phyloP scores from a whole-genome alignment of 257 asterid genomes.

The Petunia axillaris region DNA sequence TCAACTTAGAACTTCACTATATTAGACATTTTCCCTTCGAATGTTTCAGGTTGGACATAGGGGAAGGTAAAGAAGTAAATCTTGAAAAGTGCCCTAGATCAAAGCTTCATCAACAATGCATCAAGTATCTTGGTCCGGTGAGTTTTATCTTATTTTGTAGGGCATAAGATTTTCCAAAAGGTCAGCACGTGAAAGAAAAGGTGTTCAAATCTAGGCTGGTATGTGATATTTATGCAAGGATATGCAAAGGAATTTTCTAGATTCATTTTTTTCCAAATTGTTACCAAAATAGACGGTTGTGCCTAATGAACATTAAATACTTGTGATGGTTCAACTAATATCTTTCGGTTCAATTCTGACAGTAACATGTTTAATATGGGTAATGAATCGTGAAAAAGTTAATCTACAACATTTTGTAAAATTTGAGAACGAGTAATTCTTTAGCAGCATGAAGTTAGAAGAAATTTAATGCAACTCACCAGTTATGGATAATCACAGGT shows the following conservation, averaged over 20 bases:
- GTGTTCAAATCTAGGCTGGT: not conserved
- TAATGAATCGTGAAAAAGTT: not conserved
- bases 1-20: constrained; percentile 16
- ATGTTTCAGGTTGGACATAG: constrained; percentile 71
- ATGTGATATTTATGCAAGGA: constrained; percentile 15
- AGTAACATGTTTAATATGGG: not conserved
- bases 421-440: not conserved
- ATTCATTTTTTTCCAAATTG: not conserved
- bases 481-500: constrained; percentile 41
- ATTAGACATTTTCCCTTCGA: not conserved
- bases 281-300: not conserved
- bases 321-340: not conserved
- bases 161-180: not conserved
- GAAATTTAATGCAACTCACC: not conserved
- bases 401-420: not conserved
- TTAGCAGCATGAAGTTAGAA: not conserved
- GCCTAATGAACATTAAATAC: not conserved
- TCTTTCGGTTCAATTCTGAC: not conserved
- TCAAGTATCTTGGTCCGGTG: constrained; percentile 91
- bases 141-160: constrained; percentile 30
- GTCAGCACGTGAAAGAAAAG: not conserved
- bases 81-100: constrained; percentile 71
- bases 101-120: constrained; percentile 85
- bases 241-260: not conserved
- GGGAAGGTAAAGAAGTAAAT: constrained; percentile 80